These are phyloP conservation scores for Anthoceros angustus DNA, from an alignment of 225 moss, liverwort and hornwort species.

Conservation along the genomic window DNA sequence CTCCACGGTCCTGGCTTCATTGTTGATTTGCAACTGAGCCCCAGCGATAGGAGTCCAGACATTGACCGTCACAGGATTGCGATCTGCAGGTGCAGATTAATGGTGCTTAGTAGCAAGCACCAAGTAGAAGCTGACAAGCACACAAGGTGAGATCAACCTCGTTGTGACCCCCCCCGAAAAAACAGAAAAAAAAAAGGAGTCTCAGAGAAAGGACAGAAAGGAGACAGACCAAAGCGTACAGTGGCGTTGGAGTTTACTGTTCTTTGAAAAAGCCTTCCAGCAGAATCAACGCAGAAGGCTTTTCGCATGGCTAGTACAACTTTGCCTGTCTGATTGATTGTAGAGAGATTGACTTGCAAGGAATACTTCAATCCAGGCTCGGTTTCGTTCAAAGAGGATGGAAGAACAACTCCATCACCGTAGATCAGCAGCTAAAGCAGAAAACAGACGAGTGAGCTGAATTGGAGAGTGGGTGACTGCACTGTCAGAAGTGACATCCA, in stretches of 20 bases:
- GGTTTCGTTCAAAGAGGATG: conserved; percentile 27
- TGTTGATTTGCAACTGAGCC: conserved; percentile 31
- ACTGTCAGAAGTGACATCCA: background rate
- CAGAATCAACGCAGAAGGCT: conserved; percentile 43
- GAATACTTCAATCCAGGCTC: conserved; percentile 38
- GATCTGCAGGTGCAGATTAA: conserved; percentile 25
- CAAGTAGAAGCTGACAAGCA: background rate
- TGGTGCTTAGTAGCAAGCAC: background rate
- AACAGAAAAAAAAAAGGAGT: background rate
- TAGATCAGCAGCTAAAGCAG: conserved; percentile 43
- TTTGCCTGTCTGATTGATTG: conserved; percentile 26
- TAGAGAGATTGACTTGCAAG: conserved; percentile 45
- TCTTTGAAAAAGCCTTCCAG: conserved; percentile 54
- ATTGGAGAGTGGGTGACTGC: background rate
- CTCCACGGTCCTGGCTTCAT: conserved; percentile 42
- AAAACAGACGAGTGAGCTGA: background rate
- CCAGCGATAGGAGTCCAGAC: conserved; percentile 59
- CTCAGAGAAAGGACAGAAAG: background rate
- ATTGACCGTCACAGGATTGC: conserved; percentile 42
- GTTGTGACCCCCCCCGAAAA: no score
- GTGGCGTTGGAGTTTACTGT: conserved; percentile 24
- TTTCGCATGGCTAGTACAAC: conserved; percentile 29
- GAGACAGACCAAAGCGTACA: conserved; percentile 46
- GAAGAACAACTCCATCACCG: conserved; percentile 49
- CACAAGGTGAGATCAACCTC: no score